Evolutionary conservation across 2,329 filamentous ascomycete species (phyloP).

Genomic region (Grosmannia serpens): DNA sequence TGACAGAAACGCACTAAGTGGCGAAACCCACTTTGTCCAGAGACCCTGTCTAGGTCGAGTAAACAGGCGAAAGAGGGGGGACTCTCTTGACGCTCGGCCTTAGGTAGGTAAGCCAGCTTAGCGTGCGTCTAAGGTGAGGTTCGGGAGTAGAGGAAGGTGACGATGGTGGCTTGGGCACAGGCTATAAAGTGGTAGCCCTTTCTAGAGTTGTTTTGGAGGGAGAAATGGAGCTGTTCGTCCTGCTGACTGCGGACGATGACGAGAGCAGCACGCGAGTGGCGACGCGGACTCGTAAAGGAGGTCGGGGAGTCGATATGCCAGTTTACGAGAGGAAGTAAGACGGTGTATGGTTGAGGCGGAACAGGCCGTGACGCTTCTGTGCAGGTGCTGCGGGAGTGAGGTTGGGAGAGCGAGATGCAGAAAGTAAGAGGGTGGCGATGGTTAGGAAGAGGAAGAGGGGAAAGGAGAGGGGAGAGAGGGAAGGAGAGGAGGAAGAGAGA

Average conservation of each 20-base stretch:
- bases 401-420: background rate
- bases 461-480: background rate
- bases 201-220: background rate
- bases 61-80: slow-evolving; percentile 5
- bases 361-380: background rate
- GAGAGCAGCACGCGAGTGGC: background rate
- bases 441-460: background rate
- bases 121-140: slow-evolving; percentile 1
- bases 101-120: slow-evolving; percentile 3
- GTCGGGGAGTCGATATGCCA: background rate
- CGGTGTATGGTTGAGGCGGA: background rate
- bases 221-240: background rate
- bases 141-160: background rate
- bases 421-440: background rate
- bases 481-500: background rate
- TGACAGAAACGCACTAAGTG: slow-evolving; percentile 11
- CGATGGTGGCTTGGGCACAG: background rate
- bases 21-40: slow-evolving; percentile 12
- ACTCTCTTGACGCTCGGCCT: slow-evolving; percentile 6
- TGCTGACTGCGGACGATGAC: background rate
- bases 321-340: background rate
- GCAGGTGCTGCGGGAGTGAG: background rate
- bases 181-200: background rate
- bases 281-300: background rate
- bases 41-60: slow-evolving; percentile 12